Percentiles rank a stretch among this genome's conserved stretches.
Conservation (phyloP, 2,329 filamentous ascomycete genomes). For the Magnaporthales sp. region DNA sequence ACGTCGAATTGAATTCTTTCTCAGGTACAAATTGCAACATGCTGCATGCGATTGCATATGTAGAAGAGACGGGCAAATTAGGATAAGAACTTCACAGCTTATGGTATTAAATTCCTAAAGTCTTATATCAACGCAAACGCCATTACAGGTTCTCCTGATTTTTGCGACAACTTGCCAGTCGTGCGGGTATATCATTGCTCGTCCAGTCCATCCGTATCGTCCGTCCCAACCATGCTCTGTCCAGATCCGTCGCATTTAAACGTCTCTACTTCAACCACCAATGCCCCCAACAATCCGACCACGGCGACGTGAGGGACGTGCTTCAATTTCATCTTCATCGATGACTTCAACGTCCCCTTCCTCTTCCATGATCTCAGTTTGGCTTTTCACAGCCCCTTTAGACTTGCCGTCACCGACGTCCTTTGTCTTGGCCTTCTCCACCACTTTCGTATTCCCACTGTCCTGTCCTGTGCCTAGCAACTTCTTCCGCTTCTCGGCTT, state of each 20-base stretch:
- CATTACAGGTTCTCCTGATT: neutral
- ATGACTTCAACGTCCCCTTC: neutral
- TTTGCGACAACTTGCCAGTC: neutral
- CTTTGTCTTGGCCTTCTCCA: neutral
- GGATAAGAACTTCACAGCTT: neutral
- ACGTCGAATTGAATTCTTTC: neutral
- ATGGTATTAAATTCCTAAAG: neutral
- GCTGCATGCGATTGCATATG: neutral
- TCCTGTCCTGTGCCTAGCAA: conserved; percentile 25
- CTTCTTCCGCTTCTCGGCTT: conserved; percentile 37
- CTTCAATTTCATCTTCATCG: neutral
- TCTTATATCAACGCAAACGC: neutral
- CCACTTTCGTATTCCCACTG: neutral
- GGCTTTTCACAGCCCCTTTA: neutral
- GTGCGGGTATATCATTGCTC: neutral
- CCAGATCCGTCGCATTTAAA: neutral
- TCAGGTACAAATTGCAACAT: neutral
- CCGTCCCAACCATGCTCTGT: neutral
- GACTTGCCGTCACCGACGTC: neutral
- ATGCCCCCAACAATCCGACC: neutral
- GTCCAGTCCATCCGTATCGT: neutral
- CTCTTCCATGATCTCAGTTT: neutral
- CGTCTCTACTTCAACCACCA: neutral
- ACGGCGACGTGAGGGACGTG: neutral
- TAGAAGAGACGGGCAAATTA: neutral